Evolutionary conservation across 2,329 filamentous ascomycete species (phyloP), one percentile per base, ranked within the genome.

Genomic region (Fusarium udum): DNA sequence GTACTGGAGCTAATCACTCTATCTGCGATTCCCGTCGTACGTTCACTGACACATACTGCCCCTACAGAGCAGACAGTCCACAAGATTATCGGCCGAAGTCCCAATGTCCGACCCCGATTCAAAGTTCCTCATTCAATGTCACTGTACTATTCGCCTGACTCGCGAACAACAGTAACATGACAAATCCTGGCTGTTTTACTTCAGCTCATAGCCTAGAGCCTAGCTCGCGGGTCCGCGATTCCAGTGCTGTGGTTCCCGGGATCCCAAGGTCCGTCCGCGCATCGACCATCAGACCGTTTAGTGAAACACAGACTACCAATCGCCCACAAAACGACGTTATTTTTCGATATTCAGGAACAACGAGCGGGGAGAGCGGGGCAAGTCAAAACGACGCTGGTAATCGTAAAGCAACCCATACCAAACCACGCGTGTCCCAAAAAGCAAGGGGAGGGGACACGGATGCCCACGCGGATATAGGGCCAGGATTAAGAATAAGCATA

Each of bases 391-490:
- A 22, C n/a, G 4, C 9, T 26, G 32, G 32, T 7, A 22, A 55
- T 28, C 20, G 34, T 55, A 10, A 52, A 51, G 16, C 37, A 53
- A 34, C 13, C 45, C 45, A 28, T 11, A 24, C 31, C 20, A 32
- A 26, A 14, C 14, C 57, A 52, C 37, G 46, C 32, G 26, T 53
- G 37, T n/a, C 13, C 14, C 13, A 24, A 28, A 28, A 18, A 16
- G 40, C 31, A n/a, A 45, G 40, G 60, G 13, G 24, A 40, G 14
- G 31, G 26, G 13, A 14, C 6, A 12, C 24, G 9, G 39, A 49
- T 37, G 36, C 22, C 60, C 51, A 48, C 59, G 67, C 65, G 67
- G 65, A 57, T 69, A 65, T 69, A 64, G 67, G 46, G 11, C 67
- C 42, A n/a, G 67, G 65, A 52, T 59, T 18, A 40, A 10, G 31